Conservation (phyloP, 1,139 yeast genomes). For the Arxiozyma telluris region DNA sequence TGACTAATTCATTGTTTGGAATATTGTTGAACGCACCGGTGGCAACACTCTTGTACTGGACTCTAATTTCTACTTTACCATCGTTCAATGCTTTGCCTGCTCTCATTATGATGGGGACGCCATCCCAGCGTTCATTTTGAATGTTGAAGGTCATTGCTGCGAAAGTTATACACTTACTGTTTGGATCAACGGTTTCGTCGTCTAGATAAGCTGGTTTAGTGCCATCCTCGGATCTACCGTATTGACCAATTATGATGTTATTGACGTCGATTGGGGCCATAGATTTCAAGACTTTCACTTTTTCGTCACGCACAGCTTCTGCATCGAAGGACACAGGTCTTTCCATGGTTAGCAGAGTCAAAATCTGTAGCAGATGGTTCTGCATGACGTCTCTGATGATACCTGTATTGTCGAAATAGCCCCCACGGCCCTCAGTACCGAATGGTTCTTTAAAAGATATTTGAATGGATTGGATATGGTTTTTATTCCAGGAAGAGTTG, state of each 20-base stretch:
- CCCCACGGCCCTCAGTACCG: constrained; percentile 98
- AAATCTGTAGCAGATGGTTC: constrained; percentile 87
- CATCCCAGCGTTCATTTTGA: constrained; percentile 94
- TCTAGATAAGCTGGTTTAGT: constrained; percentile 82
- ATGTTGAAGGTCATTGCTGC: constrained; percentile 77
- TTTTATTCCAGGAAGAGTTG: constrained; percentile 78
- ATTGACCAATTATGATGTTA: constrained; percentile 81
- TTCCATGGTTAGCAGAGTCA: constrained; percentile 90
- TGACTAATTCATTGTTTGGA: constrained; percentile 85
- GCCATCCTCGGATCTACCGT: constrained; percentile 76
- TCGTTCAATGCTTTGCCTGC: constrained; percentile 96
- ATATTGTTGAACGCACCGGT: constrained; percentile 74
- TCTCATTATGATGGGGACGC: constrained; percentile 89
- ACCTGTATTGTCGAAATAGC: constrained; percentile 91
- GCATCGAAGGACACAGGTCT: constrained; percentile 85
- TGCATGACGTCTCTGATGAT: constrained; percentile 98
- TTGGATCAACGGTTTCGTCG: constrained; percentile 79
- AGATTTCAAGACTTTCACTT: constrained; percentile 83
- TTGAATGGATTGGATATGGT: constrained; percentile 70
- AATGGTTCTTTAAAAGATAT: constrained; percentile 91
- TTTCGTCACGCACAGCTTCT: constrained; percentile 91
- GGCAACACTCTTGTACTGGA: constrained; percentile 83
- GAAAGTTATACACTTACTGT: constrained; percentile 82
- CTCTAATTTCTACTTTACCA: constrained; percentile 86
- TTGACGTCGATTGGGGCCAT: constrained; percentile 57